Percentiles rank a stretch among this genome's conserved stretches.
Evolutionary conservation across 306 rosid species (phyloP).

Genomic region (Begonia loranthoides): DNA sequence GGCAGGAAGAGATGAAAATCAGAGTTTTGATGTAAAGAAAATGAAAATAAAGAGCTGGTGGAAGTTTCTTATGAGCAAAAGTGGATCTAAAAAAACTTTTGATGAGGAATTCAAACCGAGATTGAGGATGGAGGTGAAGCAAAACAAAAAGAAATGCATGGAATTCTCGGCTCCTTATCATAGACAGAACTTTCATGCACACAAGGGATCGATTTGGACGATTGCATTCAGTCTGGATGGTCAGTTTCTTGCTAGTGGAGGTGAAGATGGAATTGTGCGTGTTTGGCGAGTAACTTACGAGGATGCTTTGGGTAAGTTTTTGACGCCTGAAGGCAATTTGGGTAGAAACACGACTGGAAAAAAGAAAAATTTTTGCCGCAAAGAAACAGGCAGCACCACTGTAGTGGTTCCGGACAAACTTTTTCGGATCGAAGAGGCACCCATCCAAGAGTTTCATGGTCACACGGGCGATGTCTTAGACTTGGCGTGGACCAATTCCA

Average conservation of each 20-base stretch:
- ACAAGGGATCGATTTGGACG: constrained; percentile 64
- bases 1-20: constrained; percentile 14
- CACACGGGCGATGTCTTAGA: constrained; percentile 73
- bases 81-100: constrained; percentile 9
- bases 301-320: constrained; percentile 27
- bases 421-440: constrained; percentile 57
- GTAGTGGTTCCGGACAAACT: constrained; percentile 51
- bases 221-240: constrained; percentile 87
- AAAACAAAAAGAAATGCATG: constrained; percentile 43
- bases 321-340: constrained; percentile 17
- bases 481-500: constrained; percentile 84
- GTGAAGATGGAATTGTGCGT: constrained; percentile 84
- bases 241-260: constrained; percentile 73
- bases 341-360: constrained; percentile 19
- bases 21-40: constrained; percentile 11
- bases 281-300: constrained; percentile 41
- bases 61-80: constrained; percentile 27
- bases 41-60: constrained; percentile 46
- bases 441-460: constrained; percentile 54
- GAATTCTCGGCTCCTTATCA: constrained; percentile 49
- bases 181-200: constrained; percentile 71
- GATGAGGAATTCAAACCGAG: too few species aligned
- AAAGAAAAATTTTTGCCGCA: constrained; percentile 20
- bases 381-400: constrained; percentile 23
- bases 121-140: constrained; percentile 26